These are phyloP conservation scores for Pezizomycotina sp. DNA, from an alignment of 2,329 filamentous ascomycete genomes.

Conservation along the genomic window DNA sequence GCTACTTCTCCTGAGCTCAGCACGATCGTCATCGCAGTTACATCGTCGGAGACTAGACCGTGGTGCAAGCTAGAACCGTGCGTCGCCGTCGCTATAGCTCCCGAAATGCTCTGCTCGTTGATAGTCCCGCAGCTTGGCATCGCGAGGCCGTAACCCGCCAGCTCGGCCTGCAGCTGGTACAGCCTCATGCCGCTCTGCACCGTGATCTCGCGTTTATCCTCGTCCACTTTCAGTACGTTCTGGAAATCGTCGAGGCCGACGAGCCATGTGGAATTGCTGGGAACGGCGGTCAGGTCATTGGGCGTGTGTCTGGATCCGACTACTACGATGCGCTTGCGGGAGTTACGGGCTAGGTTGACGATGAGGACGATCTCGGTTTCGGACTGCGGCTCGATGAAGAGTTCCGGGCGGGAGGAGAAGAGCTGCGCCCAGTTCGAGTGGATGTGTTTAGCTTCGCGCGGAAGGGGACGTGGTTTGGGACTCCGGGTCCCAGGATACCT, in stretches of 20 bases:
- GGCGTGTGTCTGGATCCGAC: slow-evolving; percentile 89
- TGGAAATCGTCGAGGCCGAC: slow-evolving; percentile 78
- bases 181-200: slow-evolving; percentile 84
- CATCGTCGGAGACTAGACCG: slow-evolving; percentile 65
- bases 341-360: slow-evolving; percentile 62
- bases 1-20: slow-evolving; percentile 39
- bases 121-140: slow-evolving; percentile 91
- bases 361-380: slow-evolving; percentile 69
- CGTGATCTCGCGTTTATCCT: slow-evolving; percentile 47
- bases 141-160: slow-evolving; percentile 60
- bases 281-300: slow-evolving; percentile 73
- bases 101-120: slow-evolving; percentile 81
- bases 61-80: slow-evolving; percentile 77
- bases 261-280: slow-evolving; percentile 52
- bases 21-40: slow-evolving; percentile 60
- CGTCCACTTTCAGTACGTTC: slow-evolving; percentile 53
- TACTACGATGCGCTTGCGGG: slow-evolving; percentile 63
- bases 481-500: slow-evolving; percentile 22
- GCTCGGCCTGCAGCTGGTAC: slow-evolving; percentile 51
- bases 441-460: slow-evolving; percentile 51
- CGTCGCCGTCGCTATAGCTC: slow-evolving; percentile 81
- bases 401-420: slow-evolving; percentile 73
- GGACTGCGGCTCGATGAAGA: slow-evolving; percentile 72
- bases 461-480: slow-evolving; percentile 44
- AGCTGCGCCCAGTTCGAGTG: slow-evolving; percentile 94